Base-by-base conservation (phyloP, 176 grass and related monocot genomes). In the Hsuehochloa calcarea region DNA sequence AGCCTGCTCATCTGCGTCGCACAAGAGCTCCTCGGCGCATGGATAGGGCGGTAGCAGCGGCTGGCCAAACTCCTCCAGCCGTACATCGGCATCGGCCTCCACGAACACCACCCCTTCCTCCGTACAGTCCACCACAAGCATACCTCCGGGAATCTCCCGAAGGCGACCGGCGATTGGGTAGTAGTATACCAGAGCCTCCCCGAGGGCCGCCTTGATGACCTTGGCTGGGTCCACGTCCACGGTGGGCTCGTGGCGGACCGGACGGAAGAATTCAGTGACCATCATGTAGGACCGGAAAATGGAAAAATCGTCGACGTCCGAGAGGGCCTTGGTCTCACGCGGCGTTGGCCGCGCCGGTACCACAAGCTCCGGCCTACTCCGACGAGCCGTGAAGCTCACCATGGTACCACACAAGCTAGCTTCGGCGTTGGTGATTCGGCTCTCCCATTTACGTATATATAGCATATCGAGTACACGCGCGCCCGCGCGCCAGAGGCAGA, bases 81-180 rank as follows among this genome's bases (percentile, higher is more conserved):
- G 60, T 26, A 73, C 60, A 23, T 80, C 51, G 4, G 65, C 84
- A 15, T 73, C 35, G 1, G 66, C 85, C 40, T 62, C 77, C 13
- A 87, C 85, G 13, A 87, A 87, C 52, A 63, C 75, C 29, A 87
- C 77, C 23, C 85, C 85, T 29, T 81, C 85, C 37, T 54, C 66
- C 4, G 77, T 87, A 67, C 85, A 87, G 22, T 80, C 77, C 5
- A 81, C 6, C 56, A 17, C 25, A 2, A 82, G 87, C 45, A 84
- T 75, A 8, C 55, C 55, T n/a, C 68, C 8, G 38, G 44, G 11
- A 25, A 23, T n/a, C 39, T 82, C 78, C 27, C 31, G 58, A 4
- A 88, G 76, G 6, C 79, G 56, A 3, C 81, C 81, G 29, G 87
- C 81, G 5, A 85, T 26, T 10, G 74, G 74, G 25, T 89, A 88